Evolutionary conservation across 2,329 filamentous ascomycete genomes (phyloP).

Genomic region (Microascus cirrosus): DNA sequence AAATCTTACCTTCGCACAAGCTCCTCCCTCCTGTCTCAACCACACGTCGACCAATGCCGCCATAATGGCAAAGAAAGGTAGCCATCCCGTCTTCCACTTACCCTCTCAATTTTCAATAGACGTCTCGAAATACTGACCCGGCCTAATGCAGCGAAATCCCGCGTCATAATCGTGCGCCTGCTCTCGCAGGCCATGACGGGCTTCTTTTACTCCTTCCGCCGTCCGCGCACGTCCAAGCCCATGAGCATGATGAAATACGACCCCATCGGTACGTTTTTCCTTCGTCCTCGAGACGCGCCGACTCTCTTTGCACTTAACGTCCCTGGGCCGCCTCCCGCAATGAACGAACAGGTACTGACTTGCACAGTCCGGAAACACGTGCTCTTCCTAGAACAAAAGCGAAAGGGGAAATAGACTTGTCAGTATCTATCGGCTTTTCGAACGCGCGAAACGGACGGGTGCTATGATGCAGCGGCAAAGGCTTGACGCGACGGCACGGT

Average conservation of each 20-base stretch:
- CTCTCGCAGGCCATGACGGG: conserved; percentile 98
- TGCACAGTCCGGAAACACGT: conserved; percentile 80
- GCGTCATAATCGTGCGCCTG: conserved; percentile 85
- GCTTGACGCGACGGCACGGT: background rate
- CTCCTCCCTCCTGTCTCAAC: background rate
- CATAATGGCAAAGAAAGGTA: conserved; percentile 26
- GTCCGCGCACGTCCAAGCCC: conserved; percentile 69
- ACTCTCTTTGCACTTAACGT: background rate
- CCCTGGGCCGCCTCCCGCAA: background rate
- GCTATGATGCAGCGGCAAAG: background rate
- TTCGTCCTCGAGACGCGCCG: background rate
- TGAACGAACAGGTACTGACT: background rate
- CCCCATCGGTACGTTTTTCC: conserved; percentile 60
- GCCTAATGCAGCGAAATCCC: conserved; percentile 65
- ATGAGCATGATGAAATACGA: conserved; percentile 99
- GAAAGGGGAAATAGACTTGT: conserved; percentile 47
- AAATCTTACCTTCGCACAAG: background rate
- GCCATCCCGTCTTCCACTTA: background rate
- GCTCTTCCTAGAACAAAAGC: conserved; percentile 87
- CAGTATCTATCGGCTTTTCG: background rate
- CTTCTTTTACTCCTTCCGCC: conserved; percentile 85
- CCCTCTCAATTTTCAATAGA: background rate
- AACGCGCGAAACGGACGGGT: background rate
- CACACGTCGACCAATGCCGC: background rate
- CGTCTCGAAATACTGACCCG: background rate